Evolutionary conservation across 1,284 basidiomycete species (phyloP), one percentile per base, ranked within the genome.

Genomic region (Megacollybia platyphylla): DNA sequence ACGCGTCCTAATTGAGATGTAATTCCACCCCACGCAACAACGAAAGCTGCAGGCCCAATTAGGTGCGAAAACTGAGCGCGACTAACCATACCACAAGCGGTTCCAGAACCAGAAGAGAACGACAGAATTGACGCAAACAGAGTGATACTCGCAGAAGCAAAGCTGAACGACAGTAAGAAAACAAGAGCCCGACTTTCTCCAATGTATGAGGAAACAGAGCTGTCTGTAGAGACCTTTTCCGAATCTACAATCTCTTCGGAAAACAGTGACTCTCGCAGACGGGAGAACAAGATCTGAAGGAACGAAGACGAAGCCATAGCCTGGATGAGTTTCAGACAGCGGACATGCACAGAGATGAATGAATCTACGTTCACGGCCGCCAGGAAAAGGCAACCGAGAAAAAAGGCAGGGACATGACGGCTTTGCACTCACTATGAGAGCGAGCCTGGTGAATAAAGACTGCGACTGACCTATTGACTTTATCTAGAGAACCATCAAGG

Each of bases 381-480:
- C 39, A 71, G 57, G 50, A 73, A 72, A 4, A 70, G 67, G 55
- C 66, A 67, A 39, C 72, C 73, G 11, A 73, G 58, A 42, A 70
- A 68, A 52, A 76, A 76, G 5, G 63, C 54, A 27, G 62, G 52
- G 30, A 44, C 37, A 3, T 32, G 35, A 20, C 27, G 46, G 27
- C 46, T 47, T 35, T 3, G n/a, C 20, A 24, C 4, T 24, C 15
- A 24, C 4, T 24, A 24, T 24, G 20, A 24, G 1, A 1, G 20
- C 5, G 4, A 24, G 2, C 1, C 20, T 5, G 20, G 20, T 5
- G 5, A 24, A 24, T 24, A 24, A 4, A 24, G 20, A 5, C 20
- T 24, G 20, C 5, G 20, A 24, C 20, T 24, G 20, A 24, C 20
- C 20, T 4, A 24, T 24, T 24, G 20, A 24, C 20, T 2, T 24